Evolutionary conservation across 345 rosid genomes (phyloP).

Genomic region (Ceriops decandra): DNA sequence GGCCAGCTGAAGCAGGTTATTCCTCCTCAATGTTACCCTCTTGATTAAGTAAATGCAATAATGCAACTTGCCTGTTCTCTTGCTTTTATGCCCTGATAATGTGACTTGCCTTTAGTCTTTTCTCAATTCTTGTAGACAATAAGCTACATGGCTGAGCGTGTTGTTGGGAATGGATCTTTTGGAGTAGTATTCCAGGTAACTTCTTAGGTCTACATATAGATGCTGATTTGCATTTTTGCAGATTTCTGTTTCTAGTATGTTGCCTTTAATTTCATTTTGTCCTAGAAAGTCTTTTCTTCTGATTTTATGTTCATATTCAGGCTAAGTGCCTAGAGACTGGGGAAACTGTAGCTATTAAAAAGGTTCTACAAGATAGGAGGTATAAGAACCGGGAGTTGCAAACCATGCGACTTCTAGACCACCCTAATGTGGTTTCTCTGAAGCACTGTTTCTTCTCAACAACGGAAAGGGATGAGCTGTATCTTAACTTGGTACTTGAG

Average conservation of each 20-base stretch:
- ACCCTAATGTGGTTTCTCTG: constrained; percentile 83
- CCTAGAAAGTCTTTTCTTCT: background rate
- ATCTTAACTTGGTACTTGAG: constrained; percentile 89
- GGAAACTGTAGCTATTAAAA: constrained; percentile 86
- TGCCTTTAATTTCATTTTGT: background rate
- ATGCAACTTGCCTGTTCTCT: background rate
- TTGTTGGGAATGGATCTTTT: constrained; percentile 94
- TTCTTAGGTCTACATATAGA: background rate
- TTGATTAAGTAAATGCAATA: background rate
- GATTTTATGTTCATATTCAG: constrained; percentile 31
- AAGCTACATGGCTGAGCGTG: constrained; percentile 96
- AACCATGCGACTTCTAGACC: constrained; percentile 95
- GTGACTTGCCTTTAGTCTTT: background rate
- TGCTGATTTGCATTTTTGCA: background rate
- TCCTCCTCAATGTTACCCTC: constrained; percentile 4
- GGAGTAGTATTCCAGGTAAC: constrained; percentile 92
- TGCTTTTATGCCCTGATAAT: constrained; percentile 8
- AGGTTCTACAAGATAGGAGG: constrained; percentile 92
- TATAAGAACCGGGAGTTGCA: constrained; percentile 97
- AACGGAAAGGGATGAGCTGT: constrained; percentile 84
- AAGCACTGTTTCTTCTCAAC: constrained; percentile 97
- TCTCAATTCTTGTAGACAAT: constrained; percentile 48
- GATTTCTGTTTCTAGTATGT: background rate
- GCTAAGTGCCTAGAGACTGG: constrained; percentile 97
- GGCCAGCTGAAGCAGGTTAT: constrained; percentile 76